phyloP scores from a whole-genome alignment of 345 rosid genomes.

The Nasturtium officinale region DNA sequence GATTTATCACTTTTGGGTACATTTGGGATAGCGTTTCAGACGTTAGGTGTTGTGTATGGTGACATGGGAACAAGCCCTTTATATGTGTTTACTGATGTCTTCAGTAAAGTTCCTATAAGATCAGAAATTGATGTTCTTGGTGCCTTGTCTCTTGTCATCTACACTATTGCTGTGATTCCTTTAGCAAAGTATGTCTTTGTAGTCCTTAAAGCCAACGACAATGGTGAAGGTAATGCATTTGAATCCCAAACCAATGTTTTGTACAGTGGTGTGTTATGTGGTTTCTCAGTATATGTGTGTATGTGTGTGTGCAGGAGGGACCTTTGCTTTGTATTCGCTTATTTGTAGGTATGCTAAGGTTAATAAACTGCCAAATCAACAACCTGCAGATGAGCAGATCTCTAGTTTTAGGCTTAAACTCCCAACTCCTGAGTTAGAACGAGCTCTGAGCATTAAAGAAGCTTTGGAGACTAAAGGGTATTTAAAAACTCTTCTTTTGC shows the following conservation, averaged over 20 bases:
- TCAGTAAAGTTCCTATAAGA: conserved; percentile 78
- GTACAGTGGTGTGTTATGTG: conserved; percentile 50
- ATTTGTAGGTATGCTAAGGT: conserved; percentile 92
- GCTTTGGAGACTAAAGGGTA: conserved; percentile 67
- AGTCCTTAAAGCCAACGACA: conserved; percentile 96
- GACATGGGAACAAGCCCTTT: conserved; percentile 98
- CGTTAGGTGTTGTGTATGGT: conserved; percentile 97
- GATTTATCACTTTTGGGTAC: conserved; percentile 66
- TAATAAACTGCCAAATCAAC: conserved; percentile 86
- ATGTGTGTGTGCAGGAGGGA: conserved; percentile 74
- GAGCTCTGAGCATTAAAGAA: conserved; percentile 83
- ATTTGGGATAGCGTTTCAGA: conserved; percentile 88
- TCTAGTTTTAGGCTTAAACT: conserved; percentile 88
- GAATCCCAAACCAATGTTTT: not conserved
- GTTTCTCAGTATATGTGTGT: conserved; percentile 32
- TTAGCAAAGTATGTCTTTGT: conserved; percentile 87
- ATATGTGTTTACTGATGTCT: conserved; percentile 89
- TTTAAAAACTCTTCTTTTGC: conserved; percentile 72
- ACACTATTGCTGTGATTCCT: conserved; percentile 90
- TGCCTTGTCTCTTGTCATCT: conserved; percentile 88
- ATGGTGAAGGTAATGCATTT: conserved; percentile 72
- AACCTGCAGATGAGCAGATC: conserved; percentile 89
- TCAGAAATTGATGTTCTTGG: conserved; percentile 92
- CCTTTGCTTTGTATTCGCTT: conserved; percentile 89
- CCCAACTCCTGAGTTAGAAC: conserved; percentile 92